A percentile compares a stretch with the other conserved stretches of the same genome.
These are phyloP conservation scores for Beauveria brongniartii DNA, from an alignment of 2,329 filamentous ascomycete species.

Conservation along the genomic window DNA sequence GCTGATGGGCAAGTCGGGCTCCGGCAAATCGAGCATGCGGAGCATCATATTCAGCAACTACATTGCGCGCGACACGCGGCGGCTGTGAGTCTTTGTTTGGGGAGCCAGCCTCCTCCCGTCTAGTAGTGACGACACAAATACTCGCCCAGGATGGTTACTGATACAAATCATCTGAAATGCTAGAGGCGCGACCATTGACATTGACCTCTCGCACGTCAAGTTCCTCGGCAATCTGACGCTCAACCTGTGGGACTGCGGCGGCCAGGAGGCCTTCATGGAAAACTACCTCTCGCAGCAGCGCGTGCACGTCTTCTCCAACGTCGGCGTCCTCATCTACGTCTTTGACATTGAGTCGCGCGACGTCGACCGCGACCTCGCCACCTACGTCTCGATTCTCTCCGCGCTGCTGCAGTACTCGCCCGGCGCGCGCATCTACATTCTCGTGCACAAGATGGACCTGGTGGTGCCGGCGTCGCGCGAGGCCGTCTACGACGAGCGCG, in stretches of 20 bases:
- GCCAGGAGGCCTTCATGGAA: constrained; percentile 97
- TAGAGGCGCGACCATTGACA: constrained; percentile 89
- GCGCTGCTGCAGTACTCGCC: constrained; percentile 80
- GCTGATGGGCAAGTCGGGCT: constrained; percentile 91
- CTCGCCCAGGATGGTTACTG: not conserved
- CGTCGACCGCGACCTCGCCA: constrained; percentile 85
- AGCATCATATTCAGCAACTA: constrained; percentile 99
- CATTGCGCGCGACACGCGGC: constrained; percentile 87
- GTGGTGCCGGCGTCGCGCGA: constrained; percentile 74
- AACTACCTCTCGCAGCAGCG: constrained; percentile 96
- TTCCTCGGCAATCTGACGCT: constrained; percentile 96
- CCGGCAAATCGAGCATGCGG: constrained; percentile 96
- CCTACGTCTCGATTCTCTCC: constrained; percentile 83
- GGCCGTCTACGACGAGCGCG: constrained; percentile 75
- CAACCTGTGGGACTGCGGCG: constrained; percentile 98
- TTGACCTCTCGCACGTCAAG: constrained; percentile 96
- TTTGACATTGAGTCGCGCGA: constrained; percentile 97
- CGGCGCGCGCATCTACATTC: constrained; percentile 77
- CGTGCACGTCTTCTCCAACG: constrained; percentile 91
- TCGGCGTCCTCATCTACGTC: constrained; percentile 96
- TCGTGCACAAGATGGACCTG: constrained; percentile 98
- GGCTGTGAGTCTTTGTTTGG: constrained; percentile 47
- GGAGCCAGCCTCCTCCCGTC: not conserved
- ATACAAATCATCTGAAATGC: not conserved
- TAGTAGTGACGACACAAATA: not conserved